Evolutionary conservation across 352 stramenopile genomes (phyloP).

Genomic region (Globisporangium viniferum): DNA sequence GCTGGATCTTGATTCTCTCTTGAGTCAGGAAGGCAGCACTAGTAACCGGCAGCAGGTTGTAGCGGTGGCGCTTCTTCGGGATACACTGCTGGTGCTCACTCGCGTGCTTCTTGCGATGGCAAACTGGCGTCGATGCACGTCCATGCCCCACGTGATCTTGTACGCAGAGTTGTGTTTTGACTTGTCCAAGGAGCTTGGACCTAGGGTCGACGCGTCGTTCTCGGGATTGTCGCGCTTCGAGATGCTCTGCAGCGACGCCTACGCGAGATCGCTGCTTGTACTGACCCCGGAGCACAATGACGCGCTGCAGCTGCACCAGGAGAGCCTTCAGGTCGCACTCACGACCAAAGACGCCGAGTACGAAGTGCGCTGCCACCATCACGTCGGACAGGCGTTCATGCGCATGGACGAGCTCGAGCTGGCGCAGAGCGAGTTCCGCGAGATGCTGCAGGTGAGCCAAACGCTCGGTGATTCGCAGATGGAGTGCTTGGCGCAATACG

Average conservation of each 20-base stretch:
- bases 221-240: slow-evolving; percentile 30
- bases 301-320: slow-evolving; percentile 41
- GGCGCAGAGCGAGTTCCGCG: slow-evolving; percentile 36
- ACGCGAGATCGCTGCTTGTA: slow-evolving; percentile 33
- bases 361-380: slow-evolving; percentile 38
- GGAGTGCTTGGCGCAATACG: slow-evolving; percentile 46
- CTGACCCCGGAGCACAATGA: slow-evolving; percentile 31
- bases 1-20: not conserved
- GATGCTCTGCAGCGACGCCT: slow-evolving; percentile 43
- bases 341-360: slow-evolving; percentile 33
- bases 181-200: slow-evolving; percentile 30
- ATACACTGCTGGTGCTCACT: slow-evolving; percentile 40
- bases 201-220: not conserved
- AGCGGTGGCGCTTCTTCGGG: slow-evolving; percentile 24
- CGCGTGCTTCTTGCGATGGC: slow-evolving; percentile 43
- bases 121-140: slow-evolving; percentile 42
- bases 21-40: not conserved
- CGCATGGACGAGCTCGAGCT: slow-evolving; percentile 35
- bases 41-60: slow-evolving; percentile 4
- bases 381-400: slow-evolving; percentile 33
- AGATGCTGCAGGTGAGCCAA: slow-evolving; percentile 37
- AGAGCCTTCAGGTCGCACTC: slow-evolving; percentile 40
- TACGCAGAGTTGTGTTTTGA: slow-evolving; percentile 48
- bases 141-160: slow-evolving; percentile 30
- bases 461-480: slow-evolving; percentile 33